These are phyloP conservation scores for Nothomitra cinnamomea DNA, from an alignment of 2,329 filamentous ascomycete species.

Conservation along the genomic window DNA sequence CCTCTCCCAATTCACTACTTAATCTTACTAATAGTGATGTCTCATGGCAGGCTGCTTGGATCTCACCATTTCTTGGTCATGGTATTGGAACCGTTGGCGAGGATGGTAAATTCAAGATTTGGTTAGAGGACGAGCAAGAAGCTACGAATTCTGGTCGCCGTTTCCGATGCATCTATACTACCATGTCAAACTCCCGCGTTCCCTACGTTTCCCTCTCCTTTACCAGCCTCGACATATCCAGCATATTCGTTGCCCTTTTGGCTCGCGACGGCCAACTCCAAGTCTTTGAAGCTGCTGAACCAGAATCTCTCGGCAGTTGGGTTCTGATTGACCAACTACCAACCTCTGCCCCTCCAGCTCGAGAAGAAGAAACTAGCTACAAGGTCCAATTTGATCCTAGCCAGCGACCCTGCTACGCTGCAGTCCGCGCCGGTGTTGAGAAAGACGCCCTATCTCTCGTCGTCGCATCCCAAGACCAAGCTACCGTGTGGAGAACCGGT, in stretches of 20 bases:
- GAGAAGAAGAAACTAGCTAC: conserved; percentile 79
- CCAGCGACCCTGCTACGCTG: conserved; percentile 59
- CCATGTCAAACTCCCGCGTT: conserved; percentile 48
- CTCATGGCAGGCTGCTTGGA: conserved; percentile 62
- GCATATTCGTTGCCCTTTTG: conserved; percentile 73
- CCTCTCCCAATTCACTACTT: too few species aligned
- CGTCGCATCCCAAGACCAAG: conserved; percentile 69
- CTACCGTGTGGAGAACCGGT: conserved; percentile 69
- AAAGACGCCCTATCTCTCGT: conserved; percentile 64
- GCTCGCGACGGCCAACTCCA: conserved; percentile 65
- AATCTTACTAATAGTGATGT: background rate
- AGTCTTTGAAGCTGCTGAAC: conserved; percentile 71
- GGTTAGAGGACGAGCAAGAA: conserved; percentile 78
- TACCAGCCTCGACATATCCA: conserved; percentile 62
- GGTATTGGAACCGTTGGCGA: conserved; percentile 77
- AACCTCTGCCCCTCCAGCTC: conserved; percentile 49
- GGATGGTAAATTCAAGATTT: conserved; percentile 79
- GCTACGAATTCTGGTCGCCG: conserved; percentile 56
- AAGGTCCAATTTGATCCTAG: conserved; percentile 79
- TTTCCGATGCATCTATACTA: conserved; percentile 54
- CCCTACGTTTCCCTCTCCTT: conserved; percentile 68
- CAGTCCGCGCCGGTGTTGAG: conserved; percentile 65
- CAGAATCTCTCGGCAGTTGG: conserved; percentile 67
- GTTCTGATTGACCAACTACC: conserved; percentile 57
- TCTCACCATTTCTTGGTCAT: conserved; percentile 76